Conservation (phyloP, 2,329 filamentous ascomycete species). For the Xylariaceae sp. region DNA sequence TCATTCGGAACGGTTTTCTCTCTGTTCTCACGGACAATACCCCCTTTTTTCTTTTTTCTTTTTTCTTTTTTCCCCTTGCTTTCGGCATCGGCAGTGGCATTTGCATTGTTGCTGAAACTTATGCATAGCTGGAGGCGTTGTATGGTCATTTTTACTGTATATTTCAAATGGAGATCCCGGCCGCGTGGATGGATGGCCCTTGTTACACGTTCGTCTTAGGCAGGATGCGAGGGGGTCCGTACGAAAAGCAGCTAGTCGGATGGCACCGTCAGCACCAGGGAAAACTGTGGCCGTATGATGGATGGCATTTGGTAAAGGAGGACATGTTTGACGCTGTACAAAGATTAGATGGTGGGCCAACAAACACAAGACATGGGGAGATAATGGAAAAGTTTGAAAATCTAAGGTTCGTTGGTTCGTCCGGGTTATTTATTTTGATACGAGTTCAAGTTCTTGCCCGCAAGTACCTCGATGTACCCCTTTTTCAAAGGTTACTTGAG, state of each 20-base stretch:
- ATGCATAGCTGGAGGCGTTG: conserved; percentile 37
- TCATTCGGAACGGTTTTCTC: not conserved
- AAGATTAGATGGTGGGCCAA: not conserved
- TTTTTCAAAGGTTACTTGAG: too few species aligned
- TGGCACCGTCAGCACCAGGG: not conserved
- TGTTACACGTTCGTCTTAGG: not conserved
- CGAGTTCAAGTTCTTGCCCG: too few species aligned
- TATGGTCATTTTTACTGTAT: conserved; percentile 8
- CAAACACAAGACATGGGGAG: not conserved
- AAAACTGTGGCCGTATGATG: not conserved
- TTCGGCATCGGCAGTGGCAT: conserved; percentile 3
- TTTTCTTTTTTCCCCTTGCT: not conserved
- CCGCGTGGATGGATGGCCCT: conserved; percentile 19
- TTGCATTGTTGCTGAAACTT: conserved; percentile 6
- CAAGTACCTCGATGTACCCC: too few species aligned
- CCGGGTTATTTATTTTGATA: too few species aligned
- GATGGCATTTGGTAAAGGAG: not conserved
- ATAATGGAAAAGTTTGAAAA: not conserved
- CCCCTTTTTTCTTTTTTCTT: conserved; percentile 9
- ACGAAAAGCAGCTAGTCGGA: not conserved
- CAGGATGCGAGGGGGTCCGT: conserved; percentile 1
- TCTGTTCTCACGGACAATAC: conserved; percentile 7
- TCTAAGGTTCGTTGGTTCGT: not conserved
- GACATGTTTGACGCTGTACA: not conserved
- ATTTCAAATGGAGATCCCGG: conserved; percentile 12